Evolutionary conservation across 805 yeast species (phyloP).

Genomic region (Hanseniaspora lachancei): DNA sequence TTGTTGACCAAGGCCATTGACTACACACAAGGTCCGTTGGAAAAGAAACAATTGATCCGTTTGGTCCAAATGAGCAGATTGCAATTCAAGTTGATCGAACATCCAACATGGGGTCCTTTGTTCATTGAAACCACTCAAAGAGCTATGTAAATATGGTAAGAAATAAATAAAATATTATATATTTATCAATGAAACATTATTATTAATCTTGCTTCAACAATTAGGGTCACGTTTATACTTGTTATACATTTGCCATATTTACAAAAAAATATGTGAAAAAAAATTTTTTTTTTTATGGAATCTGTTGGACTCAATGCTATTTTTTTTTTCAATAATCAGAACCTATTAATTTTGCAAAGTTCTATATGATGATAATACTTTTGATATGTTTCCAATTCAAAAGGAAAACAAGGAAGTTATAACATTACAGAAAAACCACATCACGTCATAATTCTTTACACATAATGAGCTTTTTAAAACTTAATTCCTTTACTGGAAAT

Average conservation of each 20-base stretch:
- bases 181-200: neutral
- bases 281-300: too few species aligned
- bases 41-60: slow-evolving; percentile 79
- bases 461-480: neutral
- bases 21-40: slow-evolving; percentile 72
- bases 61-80: slow-evolving; percentile 87
- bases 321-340: too few species aligned
- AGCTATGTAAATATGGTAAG: slow-evolving; percentile 4
- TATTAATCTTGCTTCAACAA: neutral
- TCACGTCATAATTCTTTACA: too few species aligned
- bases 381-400: too few species aligned
- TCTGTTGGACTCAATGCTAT: too few species aligned
- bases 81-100: slow-evolving; percentile 53
- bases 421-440: too few species aligned
- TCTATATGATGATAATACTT: too few species aligned
- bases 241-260: too few species aligned
- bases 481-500: neutral
- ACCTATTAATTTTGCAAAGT: too few species aligned
- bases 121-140: slow-evolving; percentile 12
- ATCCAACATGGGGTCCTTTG: slow-evolving; percentile 9
- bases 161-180: neutral
- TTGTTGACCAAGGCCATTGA: slow-evolving; percentile 73
- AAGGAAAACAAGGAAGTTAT: too few species aligned
- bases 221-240: too few species aligned
- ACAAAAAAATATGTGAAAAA: too few species aligned